Percentiles rank a stretch among this genome's conserved stretches.
Evolutionary conservation across 306 rosid species (phyloP).

Genomic region (Oemleria cerasiformis): DNA sequence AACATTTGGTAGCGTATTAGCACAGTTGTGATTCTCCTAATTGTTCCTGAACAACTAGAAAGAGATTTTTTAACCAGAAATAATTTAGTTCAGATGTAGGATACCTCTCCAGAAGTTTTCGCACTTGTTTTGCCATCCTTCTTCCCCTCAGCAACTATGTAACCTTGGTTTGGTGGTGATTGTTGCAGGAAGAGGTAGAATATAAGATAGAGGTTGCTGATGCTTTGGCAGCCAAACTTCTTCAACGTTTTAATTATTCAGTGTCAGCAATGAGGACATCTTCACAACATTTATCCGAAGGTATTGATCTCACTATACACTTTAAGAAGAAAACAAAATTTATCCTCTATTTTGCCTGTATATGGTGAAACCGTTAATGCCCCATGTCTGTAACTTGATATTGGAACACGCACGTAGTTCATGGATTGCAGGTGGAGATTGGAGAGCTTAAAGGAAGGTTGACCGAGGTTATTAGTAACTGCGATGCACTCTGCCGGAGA

Average conservation of each 20-base stretch:
- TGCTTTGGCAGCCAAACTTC: constrained; percentile 82
- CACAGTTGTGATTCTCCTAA: not conserved
- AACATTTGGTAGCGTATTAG: not conserved
- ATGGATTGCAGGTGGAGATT: constrained; percentile 78
- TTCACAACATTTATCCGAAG: constrained; percentile 87
- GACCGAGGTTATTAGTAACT: constrained; percentile 85
- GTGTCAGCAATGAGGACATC: constrained; percentile 73
- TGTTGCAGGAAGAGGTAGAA: constrained; percentile 79
- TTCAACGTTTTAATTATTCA: constrained; percentile 75
- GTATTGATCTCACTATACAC: constrained; percentile 32
- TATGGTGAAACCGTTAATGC: not conserved
- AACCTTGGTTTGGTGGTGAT: constrained; percentile 16
- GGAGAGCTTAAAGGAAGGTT: constrained; percentile 95
- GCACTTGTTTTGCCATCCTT: no score
- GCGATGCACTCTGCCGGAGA: constrained; percentile 82
- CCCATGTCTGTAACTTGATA: constrained; percentile 4
- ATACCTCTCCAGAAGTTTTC: no score
- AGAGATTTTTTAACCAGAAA: no score
- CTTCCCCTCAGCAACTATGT: not conserved
- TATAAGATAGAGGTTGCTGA: constrained; percentile 79
- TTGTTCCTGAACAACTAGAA: no score
- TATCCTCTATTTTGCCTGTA: not conserved
- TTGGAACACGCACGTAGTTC: constrained; percentile 48
- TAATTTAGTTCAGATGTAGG: no score
- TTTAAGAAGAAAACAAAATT: not conserved